These are phyloP conservation scores for Alternaria dauci DNA, from an alignment of 2,329 filamentous ascomycete species.

Conservation along the genomic window DNA sequence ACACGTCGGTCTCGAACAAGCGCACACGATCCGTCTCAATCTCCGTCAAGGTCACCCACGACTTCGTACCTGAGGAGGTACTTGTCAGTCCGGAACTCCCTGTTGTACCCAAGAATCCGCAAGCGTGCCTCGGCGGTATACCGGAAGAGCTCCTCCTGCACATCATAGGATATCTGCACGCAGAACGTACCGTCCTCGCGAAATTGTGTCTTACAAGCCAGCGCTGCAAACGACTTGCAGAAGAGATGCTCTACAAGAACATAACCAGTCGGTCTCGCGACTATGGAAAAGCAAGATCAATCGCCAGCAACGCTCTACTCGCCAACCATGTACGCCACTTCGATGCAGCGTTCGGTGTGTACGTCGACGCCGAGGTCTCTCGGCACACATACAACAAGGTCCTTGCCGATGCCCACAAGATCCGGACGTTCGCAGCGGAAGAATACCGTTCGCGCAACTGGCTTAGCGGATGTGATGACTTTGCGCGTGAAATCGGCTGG, in stretches of 20 bases:
- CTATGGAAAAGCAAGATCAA: not conserved
- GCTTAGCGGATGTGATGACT: no score
- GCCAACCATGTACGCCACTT: not conserved
- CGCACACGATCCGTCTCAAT: not conserved
- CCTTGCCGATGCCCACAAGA: not conserved
- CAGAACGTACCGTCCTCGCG: not conserved
- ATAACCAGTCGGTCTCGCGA: not conserved
- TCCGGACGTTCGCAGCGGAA: not conserved
- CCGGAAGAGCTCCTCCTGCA: constrained; percentile 18
- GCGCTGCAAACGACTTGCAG: constrained; percentile 13
- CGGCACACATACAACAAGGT: not conserved
- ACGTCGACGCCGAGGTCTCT: no score
- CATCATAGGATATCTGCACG: not conserved
- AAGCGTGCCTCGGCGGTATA: constrained; percentile 9
- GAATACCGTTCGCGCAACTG: not conserved
- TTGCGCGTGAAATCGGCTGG: not conserved
- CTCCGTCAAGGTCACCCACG: not conserved
- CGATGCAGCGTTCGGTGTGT: not conserved
- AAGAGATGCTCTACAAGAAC: constrained; percentile 6
- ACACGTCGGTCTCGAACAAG: not conserved
- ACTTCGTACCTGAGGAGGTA: accelerated
- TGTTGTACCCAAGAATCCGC: not conserved
- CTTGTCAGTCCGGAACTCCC: not conserved
- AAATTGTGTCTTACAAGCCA: constrained; percentile 6
- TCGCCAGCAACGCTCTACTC: not conserved